phyloP scores from a whole-genome alignment of 192 early-diverging fungal genomes.

The Obelidium mucronatum region DNA sequence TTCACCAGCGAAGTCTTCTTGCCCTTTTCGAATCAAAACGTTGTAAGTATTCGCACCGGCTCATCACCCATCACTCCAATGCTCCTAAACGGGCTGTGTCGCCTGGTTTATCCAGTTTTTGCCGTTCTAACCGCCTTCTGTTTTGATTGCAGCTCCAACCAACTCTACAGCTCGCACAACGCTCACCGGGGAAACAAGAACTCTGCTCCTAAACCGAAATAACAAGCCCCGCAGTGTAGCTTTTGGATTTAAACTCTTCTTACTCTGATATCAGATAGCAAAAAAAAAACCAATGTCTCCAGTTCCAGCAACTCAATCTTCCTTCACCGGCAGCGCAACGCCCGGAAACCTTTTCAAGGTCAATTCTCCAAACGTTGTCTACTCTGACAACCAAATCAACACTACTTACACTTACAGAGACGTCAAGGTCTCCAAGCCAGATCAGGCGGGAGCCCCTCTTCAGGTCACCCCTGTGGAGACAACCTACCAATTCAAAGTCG shows the following conservation, averaged over 20 bases:
- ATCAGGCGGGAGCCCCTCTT: constrained; percentile 41
- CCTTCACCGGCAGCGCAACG: background rate
- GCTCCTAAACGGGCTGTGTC: too few species aligned
- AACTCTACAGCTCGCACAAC: constrained; percentile 82
- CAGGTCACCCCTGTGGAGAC: constrained; percentile 86
- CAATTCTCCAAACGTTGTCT: constrained; percentile 86
- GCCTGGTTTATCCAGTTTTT: too few species aligned
- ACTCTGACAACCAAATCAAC: constrained; percentile 80
- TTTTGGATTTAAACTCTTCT: constrained; percentile 35
- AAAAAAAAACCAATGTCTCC: constrained; percentile 32
- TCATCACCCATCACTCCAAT: too few species aligned
- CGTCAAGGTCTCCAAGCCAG: constrained; percentile 71
- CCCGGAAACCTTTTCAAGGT: constrained; percentile 72
- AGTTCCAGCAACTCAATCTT: constrained; percentile 13
- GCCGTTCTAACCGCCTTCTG: too few species aligned
- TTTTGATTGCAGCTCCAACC: constrained; percentile 83
- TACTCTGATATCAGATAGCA: constrained; percentile 23
- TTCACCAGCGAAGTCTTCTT: too few species aligned
- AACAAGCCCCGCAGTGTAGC: constrained; percentile 37
- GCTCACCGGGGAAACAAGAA: constrained; percentile 78
- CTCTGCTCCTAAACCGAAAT: constrained; percentile 74
- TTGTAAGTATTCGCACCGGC: background rate
- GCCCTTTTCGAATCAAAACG: too few species aligned
- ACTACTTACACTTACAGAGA: constrained; percentile 91
- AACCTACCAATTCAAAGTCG: constrained; percentile 90